Conservation (phyloP, 768 basidiomycete genomes). For the Rhodotorula paludigena region DNA sequence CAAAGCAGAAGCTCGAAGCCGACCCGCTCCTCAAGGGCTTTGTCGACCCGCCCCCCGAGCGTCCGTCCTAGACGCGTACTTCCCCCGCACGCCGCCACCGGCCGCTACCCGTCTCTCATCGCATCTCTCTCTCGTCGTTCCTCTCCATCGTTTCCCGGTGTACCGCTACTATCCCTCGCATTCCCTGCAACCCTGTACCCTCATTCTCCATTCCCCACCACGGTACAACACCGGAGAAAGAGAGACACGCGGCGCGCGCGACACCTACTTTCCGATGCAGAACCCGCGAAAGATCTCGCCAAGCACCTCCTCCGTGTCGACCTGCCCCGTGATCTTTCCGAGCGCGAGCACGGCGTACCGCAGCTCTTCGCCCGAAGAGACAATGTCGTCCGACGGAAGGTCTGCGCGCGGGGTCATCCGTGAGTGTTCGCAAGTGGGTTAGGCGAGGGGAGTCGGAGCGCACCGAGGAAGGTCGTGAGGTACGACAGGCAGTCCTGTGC, state of each 20-base stretch:
- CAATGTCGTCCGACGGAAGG: slow-evolving; percentile 63
- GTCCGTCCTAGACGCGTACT: slow-evolving; percentile 9
- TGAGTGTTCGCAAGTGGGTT: slow-evolving; percentile 6
- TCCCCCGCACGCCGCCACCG: neutral
- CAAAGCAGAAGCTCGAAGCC: slow-evolving; percentile 1
- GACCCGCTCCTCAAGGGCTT: slow-evolving; percentile 28
- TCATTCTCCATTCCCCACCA: too few relatives aligned
- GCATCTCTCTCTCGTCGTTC: neutral
- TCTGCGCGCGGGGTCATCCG: slow-evolving; percentile 42
- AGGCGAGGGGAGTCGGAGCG: slow-evolving; percentile 45
- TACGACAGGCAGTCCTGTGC: slow-evolving; percentile 14
- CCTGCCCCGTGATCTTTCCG: slow-evolving; percentile 73
- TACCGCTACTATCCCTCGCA: neutral
- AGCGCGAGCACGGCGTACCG: slow-evolving; percentile 77
- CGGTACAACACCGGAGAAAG: too few relatives aligned
- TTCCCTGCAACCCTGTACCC: too few relatives aligned
- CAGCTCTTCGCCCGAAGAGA: slow-evolving; percentile 78
- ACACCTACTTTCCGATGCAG: slow-evolving; percentile 71
- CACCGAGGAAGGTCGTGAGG: slow-evolving; percentile 59
- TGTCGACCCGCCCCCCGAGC: slow-evolving; percentile 16
- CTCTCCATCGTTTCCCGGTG: neutral
- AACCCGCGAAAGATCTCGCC: slow-evolving; percentile 79
- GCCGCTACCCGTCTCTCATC: neutral
- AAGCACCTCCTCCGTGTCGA: slow-evolving; percentile 76
- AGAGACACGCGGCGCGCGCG: too few relatives aligned